A percentile compares a stretch with the other conserved stretches of the same genome.
These are phyloP conservation scores for Eimeria necatrix DNA, from an alignment of 169 alveolate species.

Conservation along the genomic window DNA sequence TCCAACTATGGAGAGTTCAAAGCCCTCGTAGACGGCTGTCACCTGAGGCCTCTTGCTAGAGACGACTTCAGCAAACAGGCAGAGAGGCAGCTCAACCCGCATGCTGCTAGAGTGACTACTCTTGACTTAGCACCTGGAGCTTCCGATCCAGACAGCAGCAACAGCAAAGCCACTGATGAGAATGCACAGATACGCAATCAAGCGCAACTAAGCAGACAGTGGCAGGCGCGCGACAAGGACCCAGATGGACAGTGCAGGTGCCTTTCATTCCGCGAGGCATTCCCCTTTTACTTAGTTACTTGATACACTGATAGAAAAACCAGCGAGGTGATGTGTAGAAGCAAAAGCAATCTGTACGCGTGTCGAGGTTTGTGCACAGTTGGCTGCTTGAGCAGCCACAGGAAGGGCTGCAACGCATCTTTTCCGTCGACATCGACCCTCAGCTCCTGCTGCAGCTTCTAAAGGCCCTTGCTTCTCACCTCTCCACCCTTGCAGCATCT, in stretches of 20 bases:
- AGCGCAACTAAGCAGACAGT: conserved; percentile 15
- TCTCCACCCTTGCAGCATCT: not conserved
- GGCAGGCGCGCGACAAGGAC: conserved; percentile 26
- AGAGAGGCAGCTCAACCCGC: conserved; percentile 14
- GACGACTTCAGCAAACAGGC: not conserved
- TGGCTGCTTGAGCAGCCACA: conserved; percentile 60
- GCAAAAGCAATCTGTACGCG: not conserved
- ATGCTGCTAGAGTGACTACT: not conserved
- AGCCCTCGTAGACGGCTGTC: conserved; percentile 49
- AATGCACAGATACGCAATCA: not conserved
- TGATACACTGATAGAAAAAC: not conserved
- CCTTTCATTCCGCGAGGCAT: not conserved
- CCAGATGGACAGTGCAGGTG: conserved; percentile 40
- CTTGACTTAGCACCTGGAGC: not conserved
- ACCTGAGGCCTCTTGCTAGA: conserved; percentile 39
- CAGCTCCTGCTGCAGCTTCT: conserved; percentile 26
- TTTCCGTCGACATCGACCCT: not conserved
- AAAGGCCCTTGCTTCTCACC: not conserved
- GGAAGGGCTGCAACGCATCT: conserved; percentile 17
- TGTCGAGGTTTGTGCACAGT: not conserved
- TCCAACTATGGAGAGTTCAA: conserved; percentile 10
- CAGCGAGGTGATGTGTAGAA: not conserved
- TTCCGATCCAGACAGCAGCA: not conserved
- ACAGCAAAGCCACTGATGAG: not conserved
- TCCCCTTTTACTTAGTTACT: not conserved